Conservation (phyloP, 2,329 filamentous ascomycete genomes). For the Fusarium verticillioides region DNA sequence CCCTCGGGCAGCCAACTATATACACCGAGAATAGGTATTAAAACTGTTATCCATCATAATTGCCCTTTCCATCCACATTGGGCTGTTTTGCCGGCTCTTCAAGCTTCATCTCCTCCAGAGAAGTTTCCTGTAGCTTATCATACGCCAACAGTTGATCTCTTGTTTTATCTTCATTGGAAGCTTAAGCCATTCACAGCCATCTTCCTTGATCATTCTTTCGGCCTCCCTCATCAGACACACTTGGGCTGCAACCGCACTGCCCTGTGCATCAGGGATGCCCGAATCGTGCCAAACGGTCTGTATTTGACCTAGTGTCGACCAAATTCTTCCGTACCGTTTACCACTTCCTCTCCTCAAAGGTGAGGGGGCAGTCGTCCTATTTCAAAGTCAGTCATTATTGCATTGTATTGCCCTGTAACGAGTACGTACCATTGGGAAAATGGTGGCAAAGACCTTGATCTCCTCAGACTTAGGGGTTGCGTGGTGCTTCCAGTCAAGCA, state of each 20-base stretch:
- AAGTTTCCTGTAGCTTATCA: neutral
- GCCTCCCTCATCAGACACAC: constrained; percentile 22
- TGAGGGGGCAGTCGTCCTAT: constrained; percentile 85
- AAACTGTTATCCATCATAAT: constrained; percentile 43
- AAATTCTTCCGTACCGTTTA: constrained; percentile 42
- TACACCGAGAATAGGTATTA: constrained; percentile 47
- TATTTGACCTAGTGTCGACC: constrained; percentile 16
- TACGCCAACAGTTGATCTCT: neutral
- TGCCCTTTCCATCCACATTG: constrained; percentile 21
- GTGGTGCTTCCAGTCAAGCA: constrained; percentile 90
- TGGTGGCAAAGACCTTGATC: constrained; percentile 98
- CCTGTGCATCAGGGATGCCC: constrained; percentile 2
- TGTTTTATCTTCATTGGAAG: neutral
- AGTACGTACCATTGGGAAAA: constrained; percentile 88
- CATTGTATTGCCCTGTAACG: neutral
- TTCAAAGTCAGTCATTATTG: constrained; percentile 40
- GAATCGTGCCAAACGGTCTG: neutral
- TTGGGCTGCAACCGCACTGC: neutral
- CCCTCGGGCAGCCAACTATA: constrained; percentile 39
- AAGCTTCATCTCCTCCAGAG: neutral
- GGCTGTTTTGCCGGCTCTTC: neutral
- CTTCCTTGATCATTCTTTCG: constrained; percentile 5
- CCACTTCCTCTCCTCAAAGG: constrained; percentile 70
- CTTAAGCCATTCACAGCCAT: neutral
- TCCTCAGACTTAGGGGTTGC: constrained; percentile 86